A percentile compares a stretch with the other conserved stretches of the same genome.
Evolutionary conservation across 169 alveolate genomes (phyloP).

Genomic region (Plasmodium billcollinsi): DNA sequence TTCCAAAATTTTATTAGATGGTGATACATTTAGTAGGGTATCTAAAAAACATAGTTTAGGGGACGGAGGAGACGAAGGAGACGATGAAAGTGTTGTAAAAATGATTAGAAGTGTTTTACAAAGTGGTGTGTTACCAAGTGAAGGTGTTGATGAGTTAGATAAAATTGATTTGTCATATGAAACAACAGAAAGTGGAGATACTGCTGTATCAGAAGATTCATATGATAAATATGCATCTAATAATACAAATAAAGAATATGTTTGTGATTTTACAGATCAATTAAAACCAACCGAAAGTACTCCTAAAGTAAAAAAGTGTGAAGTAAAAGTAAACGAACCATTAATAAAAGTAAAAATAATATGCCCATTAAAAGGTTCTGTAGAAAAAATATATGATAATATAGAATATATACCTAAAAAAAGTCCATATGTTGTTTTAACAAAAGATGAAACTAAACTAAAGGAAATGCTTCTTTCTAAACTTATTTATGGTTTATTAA

Average conservation of each 20-base stretch:
- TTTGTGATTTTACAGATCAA: constrained; percentile 41
- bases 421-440: constrained; percentile 49
- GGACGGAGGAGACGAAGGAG: background rate
- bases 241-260: constrained; percentile 58
- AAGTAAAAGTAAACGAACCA: constrained; percentile 38
- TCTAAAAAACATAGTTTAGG: background rate
- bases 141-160: background rate
- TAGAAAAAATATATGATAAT: background rate
- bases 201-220: background rate
- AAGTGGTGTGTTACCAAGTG: background rate
- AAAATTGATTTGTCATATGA: background rate
- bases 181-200: constrained; percentile 9
- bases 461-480: constrained; percentile 38
- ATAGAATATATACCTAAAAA: constrained; percentile 44
- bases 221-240: constrained; percentile 16
- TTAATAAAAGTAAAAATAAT: constrained; percentile 40
- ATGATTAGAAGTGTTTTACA: background rate
- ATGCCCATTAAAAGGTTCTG: constrained; percentile 27
- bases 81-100: background rate
- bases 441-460: background rate
- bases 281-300: constrained; percentile 5
- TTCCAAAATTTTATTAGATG: background rate
- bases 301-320: constrained; percentile 17
- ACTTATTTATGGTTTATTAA: constrained; percentile 27
- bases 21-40: background rate